Conservation (phyloP, 495 filamentous ascomycete species). For the Choiromyces venosus region DNA sequence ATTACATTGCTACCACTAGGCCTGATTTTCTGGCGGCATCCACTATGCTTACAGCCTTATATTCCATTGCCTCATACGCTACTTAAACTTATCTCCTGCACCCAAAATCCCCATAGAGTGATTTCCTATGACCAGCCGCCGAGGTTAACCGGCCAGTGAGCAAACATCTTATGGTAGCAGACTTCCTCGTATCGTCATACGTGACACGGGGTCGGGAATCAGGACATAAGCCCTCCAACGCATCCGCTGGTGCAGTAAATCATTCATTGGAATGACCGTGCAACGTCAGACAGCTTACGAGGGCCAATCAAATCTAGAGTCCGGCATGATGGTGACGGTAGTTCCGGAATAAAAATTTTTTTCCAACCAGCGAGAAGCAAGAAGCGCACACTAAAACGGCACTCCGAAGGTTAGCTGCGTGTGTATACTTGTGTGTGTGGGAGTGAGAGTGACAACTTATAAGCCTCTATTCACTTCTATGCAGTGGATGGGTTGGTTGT, state of each 20-base stretch:
- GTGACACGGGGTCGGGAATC: too few relatives aligned
- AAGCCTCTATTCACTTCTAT: neutral
- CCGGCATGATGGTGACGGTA: too few relatives aligned
- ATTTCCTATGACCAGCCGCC: neutral
- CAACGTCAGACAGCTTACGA: neutral
- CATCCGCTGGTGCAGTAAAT: neutral
- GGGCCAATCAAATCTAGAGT: neutral
- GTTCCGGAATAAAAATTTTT: neutral
- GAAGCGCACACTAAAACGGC: neutral
- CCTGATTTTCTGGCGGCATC: neutral
- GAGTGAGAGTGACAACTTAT: neutral
- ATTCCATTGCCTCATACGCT: neutral
- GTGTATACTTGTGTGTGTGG: too few relatives aligned
- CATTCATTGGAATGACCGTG: neutral
- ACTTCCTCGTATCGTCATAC: neutral
- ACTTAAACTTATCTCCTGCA: neutral
- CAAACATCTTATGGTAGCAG: neutral
- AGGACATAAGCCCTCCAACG: neutral
- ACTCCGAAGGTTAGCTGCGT: neutral
- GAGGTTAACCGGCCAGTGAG: neutral
- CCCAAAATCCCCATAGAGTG: neutral
- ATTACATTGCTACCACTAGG: neutral
- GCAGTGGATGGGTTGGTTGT: neutral
- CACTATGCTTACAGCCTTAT: neutral
- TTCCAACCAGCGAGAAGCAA: too few relatives aligned